Evolutionary conservation across 1,139 yeast genomes (phyloP), one percentile per base, ranked within the genome.

Genomic region (Yamadazyma buinensis): DNA sequence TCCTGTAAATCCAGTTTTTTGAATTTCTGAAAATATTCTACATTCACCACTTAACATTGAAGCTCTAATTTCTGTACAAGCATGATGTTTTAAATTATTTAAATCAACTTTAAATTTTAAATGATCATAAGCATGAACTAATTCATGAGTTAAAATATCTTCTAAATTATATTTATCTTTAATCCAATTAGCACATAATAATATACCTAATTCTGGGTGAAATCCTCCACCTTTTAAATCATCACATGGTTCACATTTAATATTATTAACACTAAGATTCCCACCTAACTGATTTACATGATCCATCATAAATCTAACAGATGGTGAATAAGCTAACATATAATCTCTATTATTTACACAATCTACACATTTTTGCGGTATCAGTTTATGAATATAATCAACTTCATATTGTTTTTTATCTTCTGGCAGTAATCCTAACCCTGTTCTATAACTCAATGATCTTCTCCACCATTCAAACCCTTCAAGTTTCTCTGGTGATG

Each of bases 11-110:
- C 80, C 80, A 30, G 75, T 81, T 52, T 83, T 75, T 42, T 76
- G 74, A 46, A 92, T 80, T 55, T 92, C 96, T 48, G 84, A 84
- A 77, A 84, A 76, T 50, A 92, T 79, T 24, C 97, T 74, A 59
- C 99, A 92, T 55, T 92, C 99, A 7, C 99, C 99, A 51, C 95
- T 84, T 25, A 92, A 67, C 53, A 86, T 82, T 11, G 95, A 83
- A 0, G 98, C 98, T 41, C 99, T 70, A 34, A 92, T 87, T 60
- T 92, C 98, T 1, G 97, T 83, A 58, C 98, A 94, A 0, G 98
- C 98, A 55, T 92, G 98, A 53, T 92, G 98, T 51, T 78, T 77
- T 52, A 94, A 66, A 57, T 92, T 77, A 37, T 72, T 56, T 80
- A 95, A 83, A 55, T 92, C 84, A 8, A 92, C 87, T 36, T 86